These are phyloP conservation scores for Candida endomychidarum DNA, from an alignment of 805 yeast species.

Conservation along the genomic window DNA sequence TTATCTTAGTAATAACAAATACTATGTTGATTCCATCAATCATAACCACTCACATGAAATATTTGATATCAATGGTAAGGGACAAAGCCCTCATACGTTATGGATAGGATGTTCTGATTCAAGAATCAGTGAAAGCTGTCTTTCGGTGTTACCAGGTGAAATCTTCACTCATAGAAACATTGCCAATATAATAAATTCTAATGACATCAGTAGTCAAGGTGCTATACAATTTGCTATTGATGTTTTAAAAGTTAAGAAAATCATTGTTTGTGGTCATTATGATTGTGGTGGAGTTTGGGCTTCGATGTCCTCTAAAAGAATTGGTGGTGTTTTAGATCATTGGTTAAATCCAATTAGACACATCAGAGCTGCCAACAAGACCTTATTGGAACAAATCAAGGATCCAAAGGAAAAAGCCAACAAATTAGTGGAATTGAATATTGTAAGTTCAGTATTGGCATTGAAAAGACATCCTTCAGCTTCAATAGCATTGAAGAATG, in stretches of 20 bases:
- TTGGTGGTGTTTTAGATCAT: slow-evolving; percentile 69
- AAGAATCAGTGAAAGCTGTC: slow-evolving; percentile 76
- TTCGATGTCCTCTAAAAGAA: slow-evolving; percentile 59
- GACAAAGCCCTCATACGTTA: slow-evolving; percentile 89
- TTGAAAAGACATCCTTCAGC: slow-evolving; percentile 68
- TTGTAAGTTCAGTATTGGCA: slow-evolving; percentile 67
- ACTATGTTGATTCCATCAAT: slow-evolving; percentile 46
- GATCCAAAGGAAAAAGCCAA: slow-evolving; percentile 52
- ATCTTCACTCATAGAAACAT: slow-evolving; percentile 85
- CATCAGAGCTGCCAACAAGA: slow-evolving; percentile 59
- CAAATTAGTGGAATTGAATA: slow-evolving; percentile 72
- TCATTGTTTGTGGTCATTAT: slow-evolving; percentile 89
- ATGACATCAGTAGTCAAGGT: slow-evolving; percentile 72
- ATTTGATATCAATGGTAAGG: slow-evolving; percentile 66
- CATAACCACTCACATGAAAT: slow-evolving; percentile 52
- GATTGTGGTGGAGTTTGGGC: slow-evolving; percentile 95
- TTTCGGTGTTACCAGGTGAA: slow-evolving; percentile 86
- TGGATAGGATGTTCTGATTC: slow-evolving; percentile 97
- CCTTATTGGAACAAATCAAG: slow-evolving; percentile 47
- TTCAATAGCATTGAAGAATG: slow-evolving; percentile 57
- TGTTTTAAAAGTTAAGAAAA: slow-evolving; percentile 74
- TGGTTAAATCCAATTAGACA: slow-evolving; percentile 72
- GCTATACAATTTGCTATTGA: slow-evolving; percentile 88
- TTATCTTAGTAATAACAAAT: slow-evolving; percentile 47
- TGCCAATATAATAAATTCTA: slow-evolving; percentile 71